Evolutionary conservation across 495 filamentous ascomycete genomes (phyloP), one percentile per base, ranked within the genome.

Genomic region (Filosporella fistucella): DNA sequence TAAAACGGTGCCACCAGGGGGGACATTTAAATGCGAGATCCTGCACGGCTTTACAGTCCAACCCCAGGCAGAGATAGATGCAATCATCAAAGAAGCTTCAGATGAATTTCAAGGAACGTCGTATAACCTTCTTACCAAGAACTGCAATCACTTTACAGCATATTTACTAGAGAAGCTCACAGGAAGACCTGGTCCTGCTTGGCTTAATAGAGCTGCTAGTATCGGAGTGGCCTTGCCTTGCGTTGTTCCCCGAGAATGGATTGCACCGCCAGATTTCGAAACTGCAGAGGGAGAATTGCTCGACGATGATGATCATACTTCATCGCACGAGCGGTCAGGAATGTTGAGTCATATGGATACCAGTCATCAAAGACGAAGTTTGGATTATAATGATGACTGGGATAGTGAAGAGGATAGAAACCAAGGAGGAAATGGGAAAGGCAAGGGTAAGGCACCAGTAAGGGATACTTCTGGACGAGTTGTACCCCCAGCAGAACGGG

Each of bases 111-210:
- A 75, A 21, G 87, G 87, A 13, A 78, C 80, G 1, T 67, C 70
- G 10, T 91, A 91, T 61, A 89, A 89, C 53, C 70, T 91, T 6
- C 71, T 91, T 21, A 86, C 80, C 18, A 77, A 77, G 37, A 91
- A 91, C 59, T 91, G 87, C 69, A 90, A 91, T 55, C 86, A 90
- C 57, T 90, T 90, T 63, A 88, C 87, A 9, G 75, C 72, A 21
- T 70, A 83, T 40, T 72, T 91, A 23, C 86, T 82, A 59, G 63
- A 78, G 54, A 69, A 73, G 51, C 66, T 91, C 33, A 89, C 82
- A 2, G 72, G 76, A 3, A 68, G 72, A 24, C 66, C 76, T 0
- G 85, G 80, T 1, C 87, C 87, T 0, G 64, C 59, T 2, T 91
- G 84, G 77, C 60, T 91, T 24, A 91, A 91, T 60, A 75, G 87